Conservation (phyloP, 1,284 basidiomycete genomes). For the Cryptococcus floricola region DNA sequence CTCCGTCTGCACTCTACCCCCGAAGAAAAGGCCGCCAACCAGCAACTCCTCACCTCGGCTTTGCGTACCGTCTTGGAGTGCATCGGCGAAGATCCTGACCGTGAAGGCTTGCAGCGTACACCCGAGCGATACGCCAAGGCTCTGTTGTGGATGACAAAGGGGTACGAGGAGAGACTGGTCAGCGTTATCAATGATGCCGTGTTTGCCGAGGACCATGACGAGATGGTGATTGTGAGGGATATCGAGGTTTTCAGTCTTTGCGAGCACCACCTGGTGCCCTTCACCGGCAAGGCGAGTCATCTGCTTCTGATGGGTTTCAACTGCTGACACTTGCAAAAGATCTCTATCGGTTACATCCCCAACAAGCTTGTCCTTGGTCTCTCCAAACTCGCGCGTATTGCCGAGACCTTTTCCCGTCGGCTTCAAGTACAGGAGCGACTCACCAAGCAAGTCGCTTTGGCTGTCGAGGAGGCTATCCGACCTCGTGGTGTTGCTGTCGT, state of each 20-base stretch:
- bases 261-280: conserved; percentile 98
- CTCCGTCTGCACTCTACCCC: conserved; percentile 74
- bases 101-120: conserved; percentile 85
- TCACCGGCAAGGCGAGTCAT: conserved; percentile 83
- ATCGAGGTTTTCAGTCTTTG: conserved; percentile 97
- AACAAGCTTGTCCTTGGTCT: conserved; percentile 91
- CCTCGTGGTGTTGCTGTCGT: conserved; percentile 99
- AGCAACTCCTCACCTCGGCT: conserved; percentile 74
- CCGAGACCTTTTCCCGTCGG: conserved; percentile 93
- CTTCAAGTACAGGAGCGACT: conserved; percentile 97
- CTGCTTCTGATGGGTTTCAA: neutral
- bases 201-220: conserved; percentile 98
- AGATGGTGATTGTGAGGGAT: conserved; percentile 98
- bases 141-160: conserved; percentile 98
- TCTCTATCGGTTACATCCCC: conserved; percentile 87
- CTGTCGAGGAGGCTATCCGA: conserved; percentile 94
- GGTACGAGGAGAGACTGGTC: conserved; percentile 89
- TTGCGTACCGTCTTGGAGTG: conserved; percentile 92
- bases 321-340: conserved; percentile 42
- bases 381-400: conserved; percentile 95
- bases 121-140: conserved; percentile 97
- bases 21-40: conserved; percentile 65
- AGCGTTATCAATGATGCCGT: conserved; percentile 99
- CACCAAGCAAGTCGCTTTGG: conserved; percentile 95
- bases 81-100: conserved; percentile 95